Conservation (phyloP, 2,329 filamentous ascomycete genomes). For the Ceratocystis ficicola region DNA sequence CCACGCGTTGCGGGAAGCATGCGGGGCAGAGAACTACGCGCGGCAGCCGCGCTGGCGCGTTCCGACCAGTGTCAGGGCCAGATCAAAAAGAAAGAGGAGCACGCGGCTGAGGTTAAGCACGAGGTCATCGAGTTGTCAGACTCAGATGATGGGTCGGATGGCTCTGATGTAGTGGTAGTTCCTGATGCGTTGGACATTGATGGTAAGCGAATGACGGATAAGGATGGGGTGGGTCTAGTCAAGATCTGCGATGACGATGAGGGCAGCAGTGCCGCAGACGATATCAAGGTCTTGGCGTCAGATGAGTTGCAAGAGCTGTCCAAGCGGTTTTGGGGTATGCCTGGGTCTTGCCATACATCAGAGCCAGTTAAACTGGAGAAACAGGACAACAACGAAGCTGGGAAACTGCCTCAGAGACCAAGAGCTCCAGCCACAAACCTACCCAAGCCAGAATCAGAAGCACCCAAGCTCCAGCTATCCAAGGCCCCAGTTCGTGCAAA, state of each 20-base stretch:
- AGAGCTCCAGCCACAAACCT: neutral
- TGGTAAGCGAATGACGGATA: conserved; percentile 52
- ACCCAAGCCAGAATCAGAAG: neutral
- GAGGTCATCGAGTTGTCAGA: conserved; percentile 32
- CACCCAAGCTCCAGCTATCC: neutral
- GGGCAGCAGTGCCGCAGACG: conserved; percentile 44
- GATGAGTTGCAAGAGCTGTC: conserved; percentile 55
- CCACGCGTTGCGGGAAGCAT: conserved; percentile 64
- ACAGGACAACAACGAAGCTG: neutral
- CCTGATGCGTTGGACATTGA: conserved; percentile 51
- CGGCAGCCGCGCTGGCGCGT: conserved; percentile 62
- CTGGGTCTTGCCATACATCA: neutral
- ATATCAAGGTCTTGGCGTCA: conserved; percentile 31
- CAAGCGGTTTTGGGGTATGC: conserved; percentile 12
- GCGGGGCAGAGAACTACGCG: conserved; percentile 61
- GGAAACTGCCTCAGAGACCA: neutral
- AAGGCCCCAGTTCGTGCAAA: neutral
- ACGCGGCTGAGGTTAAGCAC: conserved; percentile 29
- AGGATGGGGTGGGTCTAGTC: conserved; percentile 54
- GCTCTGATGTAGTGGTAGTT: conserved; percentile 20
- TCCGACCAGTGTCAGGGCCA: conserved; percentile 42
- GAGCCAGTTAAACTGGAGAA: conserved; percentile 6
- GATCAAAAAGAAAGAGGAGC: conserved; percentile 30
- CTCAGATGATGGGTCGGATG: conserved; percentile 26
- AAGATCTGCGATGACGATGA: conserved; percentile 61